phyloP scores from a whole-genome alignment of 1,139 yeast genomes.

The Martiniozyma asiatica region DNA sequence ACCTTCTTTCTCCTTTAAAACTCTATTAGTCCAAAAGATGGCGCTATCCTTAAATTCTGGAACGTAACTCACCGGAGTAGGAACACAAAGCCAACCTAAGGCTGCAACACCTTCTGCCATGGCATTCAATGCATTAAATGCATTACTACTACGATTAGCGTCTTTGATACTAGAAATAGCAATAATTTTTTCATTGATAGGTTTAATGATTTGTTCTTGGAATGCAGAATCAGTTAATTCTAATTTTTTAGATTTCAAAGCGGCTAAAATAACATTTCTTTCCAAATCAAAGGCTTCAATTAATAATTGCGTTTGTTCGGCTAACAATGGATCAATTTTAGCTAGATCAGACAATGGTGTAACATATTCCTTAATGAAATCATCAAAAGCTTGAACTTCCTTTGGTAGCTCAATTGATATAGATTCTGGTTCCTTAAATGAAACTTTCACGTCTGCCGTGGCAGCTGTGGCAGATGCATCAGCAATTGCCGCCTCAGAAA shows the following conservation, averaged over 20 bases:
- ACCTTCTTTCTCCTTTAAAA: constrained; percentile 62
- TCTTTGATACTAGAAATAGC: constrained; percentile 59
- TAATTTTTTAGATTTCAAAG: constrained; percentile 54
- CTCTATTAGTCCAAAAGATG: constrained; percentile 87
- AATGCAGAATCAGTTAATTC: constrained; percentile 42
- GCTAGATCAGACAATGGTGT: constrained; percentile 50
- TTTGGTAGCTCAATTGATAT: constrained; percentile 23
- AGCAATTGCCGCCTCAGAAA: constrained; percentile 10
- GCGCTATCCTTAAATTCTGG: constrained; percentile 85
- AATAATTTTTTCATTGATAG: constrained; percentile 53
- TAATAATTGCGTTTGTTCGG: constrained; percentile 45
- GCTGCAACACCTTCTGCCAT: constrained; percentile 85
- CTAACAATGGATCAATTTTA: constrained; percentile 51
- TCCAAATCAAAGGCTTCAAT: constrained; percentile 52
- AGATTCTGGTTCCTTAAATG: constrained; percentile 10
- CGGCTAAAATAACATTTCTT: constrained; percentile 45
- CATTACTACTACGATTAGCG: constrained; percentile 53
- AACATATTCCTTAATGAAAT: constrained; percentile 39
- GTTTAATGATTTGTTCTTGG: constrained; percentile 41
- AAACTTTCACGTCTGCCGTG: constrained; percentile 11
- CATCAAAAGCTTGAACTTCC: constrained; percentile 41
- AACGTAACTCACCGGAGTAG: constrained; percentile 55
- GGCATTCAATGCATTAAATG: constrained; percentile 64
- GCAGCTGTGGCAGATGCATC: constrained; percentile 13
- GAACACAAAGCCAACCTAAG: constrained; percentile 78